phyloP scores from a whole-genome alignment of 768 basidiomycete genomes.

The Boletus reticuloceps region DNA sequence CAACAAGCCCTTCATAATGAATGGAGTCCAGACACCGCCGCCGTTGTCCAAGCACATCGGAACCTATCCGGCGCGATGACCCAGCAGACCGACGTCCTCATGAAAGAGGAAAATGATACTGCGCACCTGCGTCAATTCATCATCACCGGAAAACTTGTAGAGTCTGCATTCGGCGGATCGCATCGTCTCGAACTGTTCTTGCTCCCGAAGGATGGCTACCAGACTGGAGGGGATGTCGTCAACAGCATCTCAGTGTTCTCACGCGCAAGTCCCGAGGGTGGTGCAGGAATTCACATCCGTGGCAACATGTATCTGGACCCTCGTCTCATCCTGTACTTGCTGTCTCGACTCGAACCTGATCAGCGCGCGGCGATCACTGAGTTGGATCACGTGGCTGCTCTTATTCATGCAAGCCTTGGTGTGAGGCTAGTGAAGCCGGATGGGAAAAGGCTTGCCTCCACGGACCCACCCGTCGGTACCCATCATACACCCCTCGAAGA shows the following conservation, averaged over 20 bases:
- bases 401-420: conserved; percentile 10
- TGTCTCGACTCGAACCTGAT: background rate
- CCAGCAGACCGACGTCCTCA: background rate
- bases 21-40: background rate
- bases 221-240: background rate
- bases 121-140: conserved; percentile 6
- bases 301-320: conserved; percentile 17
- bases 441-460: conserved; percentile 5
- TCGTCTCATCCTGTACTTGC: conserved; percentile 8
- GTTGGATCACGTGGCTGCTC: background rate
- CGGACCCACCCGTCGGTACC: background rate
- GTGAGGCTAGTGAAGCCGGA: conserved; percentile 12
- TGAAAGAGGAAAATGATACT: background rate
- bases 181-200: conserved; percentile 20
- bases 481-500: background rate
- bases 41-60: background rate
- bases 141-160: conserved; percentile 5
- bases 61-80: background rate
- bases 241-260: conserved; percentile 16
- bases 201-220: background rate
- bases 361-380: conserved; percentile 1
- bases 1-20: conserved; percentile 1
- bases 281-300: conserved; percentile 12
- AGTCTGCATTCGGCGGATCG: conserved; percentile 19
- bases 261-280: conserved; percentile 3